These are phyloP conservation scores for Hemileia vastatrix DNA, from an alignment of 1,284 basidiomycete species.

Conservation along the genomic window DNA sequence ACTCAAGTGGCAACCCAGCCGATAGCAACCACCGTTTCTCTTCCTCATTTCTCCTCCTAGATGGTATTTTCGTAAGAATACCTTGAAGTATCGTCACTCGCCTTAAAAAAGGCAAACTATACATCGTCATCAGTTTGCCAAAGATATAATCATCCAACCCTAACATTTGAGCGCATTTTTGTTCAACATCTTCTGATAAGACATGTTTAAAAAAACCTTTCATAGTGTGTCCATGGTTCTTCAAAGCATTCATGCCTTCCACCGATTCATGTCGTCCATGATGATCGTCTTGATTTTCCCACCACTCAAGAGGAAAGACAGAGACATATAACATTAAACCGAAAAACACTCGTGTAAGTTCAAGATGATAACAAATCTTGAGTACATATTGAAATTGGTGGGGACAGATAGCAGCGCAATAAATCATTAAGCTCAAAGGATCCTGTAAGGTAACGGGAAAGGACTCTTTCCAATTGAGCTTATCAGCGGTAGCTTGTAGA, in stretches of 20 bases:
- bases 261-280: background rate
- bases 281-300: no score
- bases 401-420: slow-evolving; percentile 75
- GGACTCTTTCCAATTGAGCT: slow-evolving; percentile 51
- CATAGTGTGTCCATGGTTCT: slow-evolving; percentile 2
- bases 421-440: slow-evolving; percentile 74
- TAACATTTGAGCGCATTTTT: slow-evolving; percentile 4
- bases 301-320: slow-evolving; percentile 7
- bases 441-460: slow-evolving; percentile 70
- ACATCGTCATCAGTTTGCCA: slow-evolving; percentile 11
- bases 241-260: background rate
- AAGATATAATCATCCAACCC: slow-evolving; percentile 19
- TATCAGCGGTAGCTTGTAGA: slow-evolving; percentile 29
- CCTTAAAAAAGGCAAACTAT: slow-evolving; percentile 73
- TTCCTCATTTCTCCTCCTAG: no score
- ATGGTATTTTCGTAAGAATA: no score
- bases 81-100: slow-evolving; percentile 72
- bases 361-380: slow-evolving; percentile 75
- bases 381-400: slow-evolving; percentile 76
- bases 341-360: slow-evolving; percentile 70
- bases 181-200: slow-evolving; percentile 2
- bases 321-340: slow-evolving; percentile 49
- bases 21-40: no score
- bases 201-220: background rate
- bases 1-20: no score